These are phyloP conservation scores for Gossypium sturtianum DNA, from an alignment of 345 rosid genomes.

Conservation along the genomic window DNA sequence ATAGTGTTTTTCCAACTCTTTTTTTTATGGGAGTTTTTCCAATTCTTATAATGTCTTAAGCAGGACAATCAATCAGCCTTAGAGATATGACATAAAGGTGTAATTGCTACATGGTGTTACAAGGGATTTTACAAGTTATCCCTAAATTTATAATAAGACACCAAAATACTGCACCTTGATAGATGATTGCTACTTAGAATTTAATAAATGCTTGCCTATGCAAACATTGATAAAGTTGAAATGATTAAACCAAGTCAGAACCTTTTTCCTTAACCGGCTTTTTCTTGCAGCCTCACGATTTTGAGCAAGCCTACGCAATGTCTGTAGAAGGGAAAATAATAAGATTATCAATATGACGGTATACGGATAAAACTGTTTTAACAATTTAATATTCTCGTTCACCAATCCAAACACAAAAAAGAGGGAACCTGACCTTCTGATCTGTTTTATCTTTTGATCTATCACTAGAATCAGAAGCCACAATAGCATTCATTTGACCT, in stretches of 20 bases:
- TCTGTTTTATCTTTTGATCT: constrained; percentile 83
- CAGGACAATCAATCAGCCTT: background rate
- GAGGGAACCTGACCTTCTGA: constrained; percentile 54
- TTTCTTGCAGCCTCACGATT: constrained; percentile 99
- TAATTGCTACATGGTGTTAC: background rate
- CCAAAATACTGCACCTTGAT: background rate
- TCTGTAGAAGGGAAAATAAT: constrained; percentile 33
- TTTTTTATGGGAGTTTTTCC: background rate
- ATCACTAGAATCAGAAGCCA: constrained; percentile 78
- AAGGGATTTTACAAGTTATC: background rate
- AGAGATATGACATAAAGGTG: background rate
- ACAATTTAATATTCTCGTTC: background rate
- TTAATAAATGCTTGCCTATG: background rate
- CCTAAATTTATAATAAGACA: background rate
- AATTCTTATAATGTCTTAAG: background rate
- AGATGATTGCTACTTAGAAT: background rate
- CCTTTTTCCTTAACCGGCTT: constrained; percentile 92
- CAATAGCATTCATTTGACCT: constrained; percentile 39
- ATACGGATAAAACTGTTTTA: background rate
- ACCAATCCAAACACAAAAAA: background rate
- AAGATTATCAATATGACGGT: background rate
- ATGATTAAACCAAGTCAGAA: constrained; percentile 17
- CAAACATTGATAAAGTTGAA: background rate
- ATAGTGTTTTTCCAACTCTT: background rate
- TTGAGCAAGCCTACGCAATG: constrained; percentile 94